phyloP scores from a whole-genome alignment of 352 stramenopile species.

The Pythium dissotocum region DNA sequence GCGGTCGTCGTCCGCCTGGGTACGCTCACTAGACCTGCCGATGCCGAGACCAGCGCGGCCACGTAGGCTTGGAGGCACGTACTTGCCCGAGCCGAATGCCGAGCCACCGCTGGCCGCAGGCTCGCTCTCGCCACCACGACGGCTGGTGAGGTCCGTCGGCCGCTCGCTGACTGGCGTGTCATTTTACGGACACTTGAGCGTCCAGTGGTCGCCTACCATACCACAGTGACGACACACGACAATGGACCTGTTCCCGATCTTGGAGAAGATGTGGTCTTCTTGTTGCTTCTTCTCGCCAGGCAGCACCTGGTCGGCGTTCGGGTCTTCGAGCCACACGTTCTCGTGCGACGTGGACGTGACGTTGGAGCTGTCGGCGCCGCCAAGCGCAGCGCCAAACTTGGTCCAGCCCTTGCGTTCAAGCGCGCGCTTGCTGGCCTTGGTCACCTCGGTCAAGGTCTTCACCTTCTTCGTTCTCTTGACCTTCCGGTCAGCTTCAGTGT shows the following conservation, averaged over 20 bases:
- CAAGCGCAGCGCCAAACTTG: conserved; percentile 81
- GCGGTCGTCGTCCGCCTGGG: conserved; percentile 54
- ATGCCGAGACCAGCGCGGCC: conserved; percentile 46
- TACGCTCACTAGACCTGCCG: conserved; percentile 28
- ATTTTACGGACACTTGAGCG: conserved; percentile 91
- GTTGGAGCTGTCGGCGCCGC: conserved; percentile 78
- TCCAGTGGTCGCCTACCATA: conserved; percentile 90
- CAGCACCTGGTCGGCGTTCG: conserved; percentile 85
- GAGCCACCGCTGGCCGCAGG: conserved; percentile 41
- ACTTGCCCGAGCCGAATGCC: conserved; percentile 84
- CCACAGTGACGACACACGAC: conserved; percentile 90
- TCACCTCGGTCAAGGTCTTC: conserved; percentile 49
- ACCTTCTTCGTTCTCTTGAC: conserved; percentile 91
- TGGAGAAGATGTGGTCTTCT: conserved; percentile 84
- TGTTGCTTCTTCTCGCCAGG: conserved; percentile 85
- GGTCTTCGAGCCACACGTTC: conserved; percentile 80
- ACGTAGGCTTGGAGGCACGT: conserved; percentile 84
- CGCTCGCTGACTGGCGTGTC: conserved; percentile 81
- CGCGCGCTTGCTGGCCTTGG: conserved; percentile 78
- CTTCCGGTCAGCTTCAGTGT: conserved; percentile 89
- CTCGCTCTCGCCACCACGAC: conserved; percentile 31
- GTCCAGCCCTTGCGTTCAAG: conserved; percentile 82
- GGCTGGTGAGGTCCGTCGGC: conserved; percentile 65
- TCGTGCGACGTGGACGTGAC: conserved; percentile 88
- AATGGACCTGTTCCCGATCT: conserved; percentile 88